Evolutionary conservation across 2,329 filamentous ascomycete genomes (phyloP).

Genomic region (Delphinella strobiligena): DNA sequence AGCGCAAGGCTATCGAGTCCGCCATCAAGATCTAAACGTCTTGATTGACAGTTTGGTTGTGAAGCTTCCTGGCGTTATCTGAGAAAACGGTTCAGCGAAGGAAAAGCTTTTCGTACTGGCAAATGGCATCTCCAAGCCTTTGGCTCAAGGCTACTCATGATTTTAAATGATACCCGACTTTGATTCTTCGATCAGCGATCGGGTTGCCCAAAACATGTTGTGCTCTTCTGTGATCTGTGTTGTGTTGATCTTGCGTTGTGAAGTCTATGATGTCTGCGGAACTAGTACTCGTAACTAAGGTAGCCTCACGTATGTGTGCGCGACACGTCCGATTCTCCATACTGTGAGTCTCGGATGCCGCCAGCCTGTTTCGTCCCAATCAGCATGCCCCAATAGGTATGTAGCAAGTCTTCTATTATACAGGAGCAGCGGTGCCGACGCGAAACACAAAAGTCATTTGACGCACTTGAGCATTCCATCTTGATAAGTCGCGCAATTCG

Average conservation of each 20-base stretch:
- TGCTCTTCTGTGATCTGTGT: not conserved
- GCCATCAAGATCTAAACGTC: constrained; percentile 89
- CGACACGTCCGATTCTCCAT: no score
- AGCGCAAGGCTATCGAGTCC: constrained; percentile 82
- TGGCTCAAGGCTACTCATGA: not conserved
- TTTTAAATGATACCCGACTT: not conserved
- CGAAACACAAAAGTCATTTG: no score
- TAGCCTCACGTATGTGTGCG: no score
- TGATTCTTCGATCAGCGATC: not conserved
- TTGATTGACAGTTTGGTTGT: constrained; percentile 3
- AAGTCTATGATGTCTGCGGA: no score
- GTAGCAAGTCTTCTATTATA: no score
- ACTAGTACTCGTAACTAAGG: no score
- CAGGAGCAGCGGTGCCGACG: no score
- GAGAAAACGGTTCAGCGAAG: constrained; percentile 1
- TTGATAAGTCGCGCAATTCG: no score
- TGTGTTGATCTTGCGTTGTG: not conserved
- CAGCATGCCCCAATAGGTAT: no score
- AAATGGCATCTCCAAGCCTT: constrained; percentile 4
- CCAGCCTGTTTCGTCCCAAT: no score
- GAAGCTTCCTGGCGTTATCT: constrained; percentile 4
- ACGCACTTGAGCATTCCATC: no score
- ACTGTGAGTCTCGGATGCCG: no score
- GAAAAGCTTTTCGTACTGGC: constrained; percentile 9
- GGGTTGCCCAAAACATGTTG: not conserved